phyloP scores from a whole-genome alignment of 2,329 filamentous ascomycete species.

The Pezicula rhizophila region DNA sequence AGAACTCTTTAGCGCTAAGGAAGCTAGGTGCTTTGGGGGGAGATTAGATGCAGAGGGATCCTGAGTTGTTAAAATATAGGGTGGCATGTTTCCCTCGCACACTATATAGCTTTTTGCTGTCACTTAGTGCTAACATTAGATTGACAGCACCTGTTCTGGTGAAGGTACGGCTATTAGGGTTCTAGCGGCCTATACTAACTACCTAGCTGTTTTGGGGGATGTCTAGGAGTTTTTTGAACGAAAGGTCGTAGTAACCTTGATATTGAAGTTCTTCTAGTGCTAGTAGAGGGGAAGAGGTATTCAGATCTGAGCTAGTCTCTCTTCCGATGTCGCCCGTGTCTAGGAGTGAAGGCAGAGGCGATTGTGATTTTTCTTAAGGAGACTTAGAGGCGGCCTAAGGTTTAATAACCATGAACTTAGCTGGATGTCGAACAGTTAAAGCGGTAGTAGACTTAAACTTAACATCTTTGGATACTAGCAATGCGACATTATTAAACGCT shows the following conservation, averaged over 20 bases:
- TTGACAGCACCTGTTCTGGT: conserved; percentile 1
- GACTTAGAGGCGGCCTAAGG: not conserved
- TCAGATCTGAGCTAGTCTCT: not conserved
- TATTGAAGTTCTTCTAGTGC: not conserved
- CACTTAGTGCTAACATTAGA: conserved; percentile 1
- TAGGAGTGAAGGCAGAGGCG: no score
- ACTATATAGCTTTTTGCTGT: not conserved
- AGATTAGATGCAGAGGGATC: conserved; percentile 2
- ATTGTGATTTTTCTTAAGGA: not conserved
- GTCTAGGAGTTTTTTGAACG: conserved; percentile 4
- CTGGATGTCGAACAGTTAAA: not conserved
- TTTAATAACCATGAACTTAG: not conserved
- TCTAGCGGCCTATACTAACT: conserved; percentile 2
- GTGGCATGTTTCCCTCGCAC: conserved; percentile 3
- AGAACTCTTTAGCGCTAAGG: conserved; percentile 5
- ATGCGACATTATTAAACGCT: not conserved
- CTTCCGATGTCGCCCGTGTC: no score
- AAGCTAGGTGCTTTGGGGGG: not conserved
- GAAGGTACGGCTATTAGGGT: not conserved
- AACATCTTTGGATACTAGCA: not conserved
- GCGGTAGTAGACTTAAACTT: no score
- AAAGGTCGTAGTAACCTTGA: conserved; percentile 1
- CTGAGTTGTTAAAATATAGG: conserved; percentile 3
- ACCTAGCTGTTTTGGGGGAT: conserved; percentile 3
- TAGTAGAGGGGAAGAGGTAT: not conserved